Evolutionary conservation across 495 filamentous ascomycete species (phyloP), one percentile per base, ranked within the genome.

Genomic region (Astrothelium subdiscretum): DNA sequence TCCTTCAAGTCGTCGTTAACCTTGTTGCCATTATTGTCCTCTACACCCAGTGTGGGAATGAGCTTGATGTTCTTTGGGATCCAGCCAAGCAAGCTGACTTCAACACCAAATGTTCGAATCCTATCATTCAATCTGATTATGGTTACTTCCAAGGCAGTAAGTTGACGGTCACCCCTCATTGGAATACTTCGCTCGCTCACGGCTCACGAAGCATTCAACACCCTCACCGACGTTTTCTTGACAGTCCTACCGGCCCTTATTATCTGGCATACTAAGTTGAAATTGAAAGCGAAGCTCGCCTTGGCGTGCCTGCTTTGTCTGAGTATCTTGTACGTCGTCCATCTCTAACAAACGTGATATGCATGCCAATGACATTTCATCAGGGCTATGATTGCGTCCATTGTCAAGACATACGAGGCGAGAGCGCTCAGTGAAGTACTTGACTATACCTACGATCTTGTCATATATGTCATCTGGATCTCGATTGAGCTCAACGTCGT

Each of bases 401-500:
- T 68, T 29, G 66, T 68, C 24, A 68, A 68, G 60, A 68, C 66
- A 4, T 68, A 63, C 59, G 59, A 68, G 35, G 60, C 66, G 11
- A 40, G 48, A 31, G 32, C 40, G 24, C 40, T 67, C 11, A 59
- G 59, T 42, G 3, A 27, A 24, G 12, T 62, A 3, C 27, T 62
- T 2, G 66, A 67, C 54, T 67, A 62, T 31, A 62, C 66, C 10
- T 63, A 65, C 31, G 66, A 62, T 31, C 62, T 68, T 20, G 35
- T 40, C 29, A 15, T 54, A 5, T 65, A 63, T 20, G 58, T 63
- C n/a, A 68, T 68, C 59, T 68, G 66, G 66, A 48, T 68, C 24
- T 48, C 42, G 3, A 54, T 68, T 24, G 66, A 68, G 44, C 43
- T 68, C 20, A 68, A 68, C 59, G 60, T 73, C 20, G 78, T 79